Conservation (phyloP, 495 filamentous ascomycete species). For the Talaromyces trachyspermus region DNA sequence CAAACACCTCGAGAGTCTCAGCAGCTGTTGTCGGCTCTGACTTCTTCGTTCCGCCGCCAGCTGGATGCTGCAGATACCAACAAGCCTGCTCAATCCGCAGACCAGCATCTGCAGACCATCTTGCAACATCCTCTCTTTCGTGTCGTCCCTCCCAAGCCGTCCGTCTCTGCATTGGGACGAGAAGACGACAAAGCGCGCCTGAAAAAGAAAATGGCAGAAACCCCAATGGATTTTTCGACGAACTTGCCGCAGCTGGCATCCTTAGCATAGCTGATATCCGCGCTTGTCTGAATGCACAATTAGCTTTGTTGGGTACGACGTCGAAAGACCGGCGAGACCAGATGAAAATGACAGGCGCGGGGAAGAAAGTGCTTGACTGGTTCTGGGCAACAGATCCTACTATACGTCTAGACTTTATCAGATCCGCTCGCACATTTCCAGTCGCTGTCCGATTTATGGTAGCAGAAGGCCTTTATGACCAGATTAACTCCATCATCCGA, state of each 20-base stretch:
- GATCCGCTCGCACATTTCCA: conserved; percentile 11
- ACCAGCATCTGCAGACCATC: conserved; percentile 54
- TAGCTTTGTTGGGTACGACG: conserved; percentile 20
- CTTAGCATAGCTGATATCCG: conserved; percentile 13
- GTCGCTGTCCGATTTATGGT: conserved; percentile 33
- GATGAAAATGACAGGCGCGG: conserved; percentile 29
- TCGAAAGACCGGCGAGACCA: conserved; percentile 13
- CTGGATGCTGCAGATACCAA: conserved; percentile 45
- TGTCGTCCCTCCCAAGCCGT: conserved; percentile 21
- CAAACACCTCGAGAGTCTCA: conserved; percentile 56
- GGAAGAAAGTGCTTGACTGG: conserved; percentile 30
- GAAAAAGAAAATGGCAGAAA: conserved; percentile 17
- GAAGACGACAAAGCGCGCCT: background rate
- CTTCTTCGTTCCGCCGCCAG: conserved; percentile 66
- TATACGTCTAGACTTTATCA: conserved; percentile 21
- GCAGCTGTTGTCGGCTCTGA: conserved; percentile 61
- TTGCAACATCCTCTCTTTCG: conserved; percentile 62
- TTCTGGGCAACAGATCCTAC: conserved; percentile 32
- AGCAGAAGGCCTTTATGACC: conserved; percentile 29
- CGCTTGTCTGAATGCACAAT: conserved; percentile 28
- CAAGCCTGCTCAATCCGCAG: conserved; percentile 32
- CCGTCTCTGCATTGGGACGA: background rate
- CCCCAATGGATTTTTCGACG: conserved; percentile 37
- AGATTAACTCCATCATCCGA: conserved; percentile 25
- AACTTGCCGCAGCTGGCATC: conserved; percentile 31